Evolutionary conservation across 129 eudicot species (phyloP), one percentile per base, ranked within the genome.

Genomic region (Chrysanthemum seticuspe): DNA sequence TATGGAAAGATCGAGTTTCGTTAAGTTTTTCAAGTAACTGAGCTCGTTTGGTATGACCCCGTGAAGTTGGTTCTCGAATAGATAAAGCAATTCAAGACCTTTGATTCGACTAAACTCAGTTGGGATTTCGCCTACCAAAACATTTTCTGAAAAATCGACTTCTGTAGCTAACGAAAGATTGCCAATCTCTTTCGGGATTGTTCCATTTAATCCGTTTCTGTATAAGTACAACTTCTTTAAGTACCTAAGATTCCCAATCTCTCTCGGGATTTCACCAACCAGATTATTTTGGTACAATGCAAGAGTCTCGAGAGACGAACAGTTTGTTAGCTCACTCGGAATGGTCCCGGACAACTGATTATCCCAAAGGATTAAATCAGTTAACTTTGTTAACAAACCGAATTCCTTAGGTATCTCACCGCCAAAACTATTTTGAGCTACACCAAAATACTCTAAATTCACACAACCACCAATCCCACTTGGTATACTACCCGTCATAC

Each of bases 121-220:
- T 2, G 97, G 99, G 64, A 95, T 95, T 74, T 88, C 93, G 29
- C 99, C 97, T 0, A 71, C 72, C 74, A 95, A 62, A 68, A 25
- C 51, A 59, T 95, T 95, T 74, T 95, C 97, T 0, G 99, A 95
- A 71, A 95, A 95, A 75, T 95, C 99, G 49, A 95, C 91, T 78
- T 95, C 89, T 5, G 65, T 64, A n/a, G 83, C 91, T 31, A 79
- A 67, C 25, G 97, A 88, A 74, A 90, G 97, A 83, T 95, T 91
- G 3, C 99, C 99, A 45, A 95, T 82, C 58, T 86, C 94, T 72
- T 58, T 85, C 0, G 97, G 97, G 68, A 95, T 90, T 5, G 96
- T 86, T 27, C 97, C 99, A 36, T 88, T 95, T 54, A 95, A 83
- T 50, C 82, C 82, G 61, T 95, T 95, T 65, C 99, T 62, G 74